Percentiles rank a stretch among this genome's conserved stretches.
These are phyloP conservation scores for Gynostemma pentaphyllum DNA, from an alignment of 306 rosid genomes.

Conservation along the genomic window DNA sequence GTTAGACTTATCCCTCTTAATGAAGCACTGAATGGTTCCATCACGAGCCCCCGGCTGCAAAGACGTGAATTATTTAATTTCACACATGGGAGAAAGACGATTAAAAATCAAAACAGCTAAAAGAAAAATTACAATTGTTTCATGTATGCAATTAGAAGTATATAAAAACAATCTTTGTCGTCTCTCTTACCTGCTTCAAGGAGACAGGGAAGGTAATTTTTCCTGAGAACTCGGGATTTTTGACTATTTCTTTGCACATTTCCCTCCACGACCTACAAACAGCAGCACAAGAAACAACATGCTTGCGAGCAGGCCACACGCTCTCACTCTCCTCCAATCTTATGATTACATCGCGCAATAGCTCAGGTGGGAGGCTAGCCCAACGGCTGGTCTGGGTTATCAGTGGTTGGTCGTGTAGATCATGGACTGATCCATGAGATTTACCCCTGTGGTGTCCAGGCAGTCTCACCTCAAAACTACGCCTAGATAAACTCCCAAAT, in stretches of 20 bases:
- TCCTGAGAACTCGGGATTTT: slow-evolving; percentile 63
- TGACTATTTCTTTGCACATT: slow-evolving; percentile 81
- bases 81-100: not conserved
- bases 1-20: slow-evolving; percentile 77
- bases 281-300: slow-evolving; percentile 79
- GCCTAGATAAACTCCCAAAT: slow-evolving; percentile 73
- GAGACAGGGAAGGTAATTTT: slow-evolving; percentile 84
- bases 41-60: slow-evolving; percentile 83
- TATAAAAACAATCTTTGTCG: not conserved
- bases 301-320: slow-evolving; percentile 67
- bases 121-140: not conserved
- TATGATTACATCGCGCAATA: slow-evolving; percentile 61
- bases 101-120: not conserved
- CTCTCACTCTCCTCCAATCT: slow-evolving; percentile 84
- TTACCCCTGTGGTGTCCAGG: slow-evolving; percentile 62
- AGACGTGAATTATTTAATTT: not conserved
- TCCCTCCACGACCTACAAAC: slow-evolving; percentile 85
- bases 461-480: slow-evolving; percentile 68
- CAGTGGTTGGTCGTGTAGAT: slow-evolving; percentile 52
- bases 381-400: slow-evolving; percentile 64
- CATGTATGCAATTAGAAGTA: not conserved
- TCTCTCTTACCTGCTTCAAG: slow-evolving; percentile 58
- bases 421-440: slow-evolving; percentile 68
- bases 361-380: slow-evolving; percentile 79
- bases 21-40: slow-evolving; percentile 67